Evolutionary conservation across 108 stramenopile species (phyloP), one percentile per base, ranked within the genome.

Genomic region (Fragilaria radians): DNA sequence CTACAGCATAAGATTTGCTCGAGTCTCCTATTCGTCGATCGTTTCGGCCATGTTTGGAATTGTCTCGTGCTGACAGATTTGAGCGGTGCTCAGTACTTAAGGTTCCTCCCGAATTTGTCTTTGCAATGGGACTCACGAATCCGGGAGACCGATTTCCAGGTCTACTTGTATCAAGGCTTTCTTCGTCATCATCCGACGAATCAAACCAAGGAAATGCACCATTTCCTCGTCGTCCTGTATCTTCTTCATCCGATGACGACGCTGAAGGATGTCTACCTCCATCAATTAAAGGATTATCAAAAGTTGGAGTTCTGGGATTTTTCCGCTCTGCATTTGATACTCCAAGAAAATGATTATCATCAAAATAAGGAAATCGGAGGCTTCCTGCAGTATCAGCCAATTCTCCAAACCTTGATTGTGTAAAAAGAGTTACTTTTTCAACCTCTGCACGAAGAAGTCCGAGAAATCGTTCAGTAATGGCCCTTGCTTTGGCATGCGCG

Each of bases 311-410:
- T 48, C 67, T 11, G 59, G 52, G 3, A 59, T 47, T 19, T 46
- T n/a, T 17, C 26, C 25, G 29, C 4, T 32, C 18, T 19, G 24
- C 46, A 52, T 1, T 28, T 14, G 26, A 26, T 28, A 17, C 18
- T 3, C 11, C 4, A 18, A 36, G 36, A 60, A 28, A 23, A 25
- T 32, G 61, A 32, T 17, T 48, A 23, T 78, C 76, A 28, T 70
- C 70, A 27, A 64, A 67, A 1, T 61, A 59, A 18, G 67, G 36
- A 56, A 85, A 86, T 46, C 89, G 77, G 32, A 88, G 70, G 46
- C 78, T 79, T 4, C 89, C 89, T 4, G 82, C 80, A 1, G 89
- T 83, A 73, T 91, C 82, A 24, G 84, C 86, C 42, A 92, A 55
- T 61, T 88, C 90, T 7, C 90, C 90, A 26, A 82, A 48, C 42